Evolutionary conservation across 2,329 filamentous ascomycete species (phyloP).

Genomic region (Fusarium mexicanum): DNA sequence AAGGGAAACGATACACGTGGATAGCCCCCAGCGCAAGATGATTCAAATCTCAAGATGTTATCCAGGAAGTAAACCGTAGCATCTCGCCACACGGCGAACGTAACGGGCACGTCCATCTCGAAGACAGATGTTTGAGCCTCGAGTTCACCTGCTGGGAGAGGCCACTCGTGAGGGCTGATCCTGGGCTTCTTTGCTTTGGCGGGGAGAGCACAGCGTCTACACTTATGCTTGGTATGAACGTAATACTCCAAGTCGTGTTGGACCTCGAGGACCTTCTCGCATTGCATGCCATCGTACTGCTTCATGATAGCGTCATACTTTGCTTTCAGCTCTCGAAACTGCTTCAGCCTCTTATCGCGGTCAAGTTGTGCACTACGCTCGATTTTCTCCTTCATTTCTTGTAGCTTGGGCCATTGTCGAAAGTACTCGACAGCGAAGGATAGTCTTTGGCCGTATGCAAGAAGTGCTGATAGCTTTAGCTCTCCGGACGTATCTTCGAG

Average conservation of each 20-base stretch:
- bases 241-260: neutral
- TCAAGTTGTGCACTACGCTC: constrained; percentile 47
- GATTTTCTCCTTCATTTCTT: constrained; percentile 52
- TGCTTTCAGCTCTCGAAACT: constrained; percentile 16
- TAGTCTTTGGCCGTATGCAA: constrained; percentile 12
- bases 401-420: constrained; percentile 40
- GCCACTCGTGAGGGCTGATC: constrained; percentile 67
- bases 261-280: neutral
- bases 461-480: constrained; percentile 16
- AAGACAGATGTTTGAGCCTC: constrained; percentile 61
- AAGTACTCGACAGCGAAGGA: constrained; percentile 39
- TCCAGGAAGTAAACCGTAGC: constrained; percentile 53
- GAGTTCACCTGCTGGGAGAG: constrained; percentile 52
- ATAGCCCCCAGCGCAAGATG: accelerated
- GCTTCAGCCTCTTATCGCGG: constrained; percentile 6
- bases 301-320: constrained; percentile 20
- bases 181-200: constrained; percentile 48
- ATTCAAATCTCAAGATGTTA: constrained; percentile 48
- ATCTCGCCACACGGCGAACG: constrained; percentile 60
- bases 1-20: neutral
- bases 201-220: constrained; percentile 49
- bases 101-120: constrained; percentile 57
- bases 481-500: neutral
- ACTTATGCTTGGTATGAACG: constrained; percentile 35
- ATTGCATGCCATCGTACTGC: neutral